These are phyloP conservation scores for Tetratostichococcus sp. DNA, from an alignment of 139 green algal species.

Conservation along the genomic window DNA sequence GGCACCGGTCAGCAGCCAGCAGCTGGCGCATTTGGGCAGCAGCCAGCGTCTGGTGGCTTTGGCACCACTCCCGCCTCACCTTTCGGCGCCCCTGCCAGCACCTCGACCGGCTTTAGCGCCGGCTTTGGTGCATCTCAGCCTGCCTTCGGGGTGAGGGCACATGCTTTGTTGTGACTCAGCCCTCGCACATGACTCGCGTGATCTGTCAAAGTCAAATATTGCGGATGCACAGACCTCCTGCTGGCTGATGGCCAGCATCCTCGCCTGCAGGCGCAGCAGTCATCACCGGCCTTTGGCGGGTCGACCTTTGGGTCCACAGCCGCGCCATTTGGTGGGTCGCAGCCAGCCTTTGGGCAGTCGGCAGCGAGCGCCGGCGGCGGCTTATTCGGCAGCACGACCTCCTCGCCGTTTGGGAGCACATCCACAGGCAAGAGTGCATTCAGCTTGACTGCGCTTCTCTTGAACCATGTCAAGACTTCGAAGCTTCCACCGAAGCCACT, in stretches of 20 bases:
- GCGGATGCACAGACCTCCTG: too few relatives aligned
- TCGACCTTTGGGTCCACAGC: conserved; percentile 3
- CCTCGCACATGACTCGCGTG: too few relatives aligned
- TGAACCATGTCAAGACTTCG: too few relatives aligned
- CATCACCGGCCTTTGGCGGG: not conserved
- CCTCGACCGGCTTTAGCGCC: conserved; percentile 30
- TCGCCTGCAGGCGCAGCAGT: not conserved
- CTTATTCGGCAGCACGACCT: not conserved
- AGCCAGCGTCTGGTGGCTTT: conserved; percentile 17
- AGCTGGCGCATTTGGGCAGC: not conserved
- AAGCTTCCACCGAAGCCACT: too few relatives aligned
- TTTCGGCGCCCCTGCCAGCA: conserved; percentile 36
- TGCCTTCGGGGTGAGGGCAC: not conserved
- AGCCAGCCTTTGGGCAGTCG: not conserved
- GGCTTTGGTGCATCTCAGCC: not conserved
- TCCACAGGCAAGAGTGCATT: not conserved
- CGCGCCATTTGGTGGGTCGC: conserved; percentile 1
- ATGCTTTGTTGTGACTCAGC: too few relatives aligned
- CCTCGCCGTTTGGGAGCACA: not conserved
- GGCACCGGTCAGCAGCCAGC: conserved; percentile 1
- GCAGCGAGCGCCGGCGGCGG: too few relatives aligned
- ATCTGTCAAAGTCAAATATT: too few relatives aligned
- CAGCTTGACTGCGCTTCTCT: too few relatives aligned
- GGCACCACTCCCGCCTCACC: conserved; percentile 14
- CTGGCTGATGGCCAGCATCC: too few relatives aligned